Percentiles rank a stretch among this genome's conserved stretches.
phyloP scores from a whole-genome alignment of 176 grass and related monocot genomes.

The Secale cereale region DNA sequence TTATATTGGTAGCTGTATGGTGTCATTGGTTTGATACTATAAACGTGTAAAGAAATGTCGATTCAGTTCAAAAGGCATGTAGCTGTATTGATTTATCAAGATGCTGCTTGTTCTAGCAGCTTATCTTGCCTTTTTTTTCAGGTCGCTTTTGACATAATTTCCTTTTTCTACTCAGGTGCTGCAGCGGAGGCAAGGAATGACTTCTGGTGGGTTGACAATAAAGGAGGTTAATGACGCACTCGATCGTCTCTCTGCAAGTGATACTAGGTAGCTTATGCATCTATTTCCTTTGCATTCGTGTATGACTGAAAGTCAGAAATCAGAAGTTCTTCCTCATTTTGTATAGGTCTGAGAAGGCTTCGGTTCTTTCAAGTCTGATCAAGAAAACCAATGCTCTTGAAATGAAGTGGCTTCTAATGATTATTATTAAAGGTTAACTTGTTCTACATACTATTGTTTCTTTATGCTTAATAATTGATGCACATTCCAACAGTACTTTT shows the following conservation, averaged over 20 bases:
- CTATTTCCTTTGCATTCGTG: constrained; percentile 13
- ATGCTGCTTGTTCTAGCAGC: background rate
- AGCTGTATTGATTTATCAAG: background rate
- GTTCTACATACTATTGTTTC: background rate
- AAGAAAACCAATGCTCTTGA: constrained; percentile 92
- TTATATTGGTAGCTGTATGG: background rate
- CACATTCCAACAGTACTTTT: background rate
- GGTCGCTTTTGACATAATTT: background rate
- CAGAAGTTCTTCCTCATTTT: constrained; percentile 12
- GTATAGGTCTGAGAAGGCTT: constrained; percentile 76
- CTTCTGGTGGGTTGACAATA: constrained; percentile 77
- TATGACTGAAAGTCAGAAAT: constrained; percentile 13
- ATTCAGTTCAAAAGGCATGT: background rate
- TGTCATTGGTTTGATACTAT: background rate
- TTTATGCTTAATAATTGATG: background rate
- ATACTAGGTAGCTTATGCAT: constrained; percentile 62
- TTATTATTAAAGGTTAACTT: constrained; percentile 84
- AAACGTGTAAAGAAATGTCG: background rate
- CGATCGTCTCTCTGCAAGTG: constrained; percentile 65
- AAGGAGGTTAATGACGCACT: constrained; percentile 88
- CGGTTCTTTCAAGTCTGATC: constrained; percentile 67
- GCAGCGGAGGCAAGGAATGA: constrained; percentile 81
- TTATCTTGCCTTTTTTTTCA: constrained; percentile 1
- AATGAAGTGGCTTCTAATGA: constrained; percentile 99
- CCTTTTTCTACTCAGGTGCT: constrained; percentile 53